A percentile compares a stretch with the other conserved stretches of the same genome.
Evolutionary conservation across 129 eudicot genomes (phyloP).

Genomic region (Flaveria bidentis): DNA sequence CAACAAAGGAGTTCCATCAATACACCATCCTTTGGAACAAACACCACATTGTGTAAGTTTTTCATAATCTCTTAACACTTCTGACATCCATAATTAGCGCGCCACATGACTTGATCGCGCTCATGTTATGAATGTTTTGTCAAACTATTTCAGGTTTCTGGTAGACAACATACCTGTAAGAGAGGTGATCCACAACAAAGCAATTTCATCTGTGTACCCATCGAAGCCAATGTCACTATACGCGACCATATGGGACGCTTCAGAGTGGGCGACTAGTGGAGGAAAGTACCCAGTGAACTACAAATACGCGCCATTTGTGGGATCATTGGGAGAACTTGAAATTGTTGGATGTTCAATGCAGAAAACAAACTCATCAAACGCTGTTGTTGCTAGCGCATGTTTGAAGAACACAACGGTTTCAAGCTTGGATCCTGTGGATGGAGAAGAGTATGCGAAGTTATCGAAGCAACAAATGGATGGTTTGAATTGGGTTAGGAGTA

Average conservation of each 20-base stretch:
- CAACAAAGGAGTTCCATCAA: slow-evolving; percentile 67
- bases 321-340: slow-evolving; percentile 50
- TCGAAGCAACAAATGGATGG: slow-evolving; percentile 63
- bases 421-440: slow-evolving; percentile 79
- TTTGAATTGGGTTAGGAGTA: slow-evolving; percentile 72
- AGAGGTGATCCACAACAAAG: slow-evolving; percentile 66
- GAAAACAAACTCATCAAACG: slow-evolving; percentile 21
- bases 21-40: slow-evolving; percentile 90
- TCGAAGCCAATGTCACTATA: slow-evolving; percentile 84
- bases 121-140: not conserved
- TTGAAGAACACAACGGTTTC: slow-evolving; percentile 46
- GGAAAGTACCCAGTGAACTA: slow-evolving; percentile 89
- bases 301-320: slow-evolving; percentile 67
- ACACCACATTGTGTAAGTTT: slow-evolving; percentile 85
- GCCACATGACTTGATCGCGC: not conserved
- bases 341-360: slow-evolving; percentile 66
- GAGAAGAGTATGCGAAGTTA: slow-evolving; percentile 63
- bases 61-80: not conserved
- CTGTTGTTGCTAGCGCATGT: slow-evolving; percentile 30
- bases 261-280: slow-evolving; percentile 89
- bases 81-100: too few species aligned
- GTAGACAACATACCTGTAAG: slow-evolving; percentile 91
- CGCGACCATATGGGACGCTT: slow-evolving; percentile 94
- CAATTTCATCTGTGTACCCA: slow-evolving; percentile 71
- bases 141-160: slow-evolving; percentile 56